Evolutionary conservation across 345 rosid genomes (phyloP).

Genomic region (Eucalyptus regnans): DNA sequence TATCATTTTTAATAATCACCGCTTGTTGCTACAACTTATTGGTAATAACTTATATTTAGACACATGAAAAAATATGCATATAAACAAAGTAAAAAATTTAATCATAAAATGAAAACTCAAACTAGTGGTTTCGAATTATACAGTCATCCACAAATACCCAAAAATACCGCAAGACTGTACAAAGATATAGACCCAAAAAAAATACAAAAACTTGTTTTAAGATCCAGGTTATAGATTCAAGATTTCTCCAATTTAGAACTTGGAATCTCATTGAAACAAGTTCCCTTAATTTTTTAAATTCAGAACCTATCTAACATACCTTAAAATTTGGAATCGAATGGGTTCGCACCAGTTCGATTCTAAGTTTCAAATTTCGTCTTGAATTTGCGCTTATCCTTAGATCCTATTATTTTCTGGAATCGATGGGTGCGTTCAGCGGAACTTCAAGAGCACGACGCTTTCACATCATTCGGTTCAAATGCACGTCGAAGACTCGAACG

Average conservation of each 20-base stretch:
- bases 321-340: accelerated
- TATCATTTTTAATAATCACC: too few relatives aligned
- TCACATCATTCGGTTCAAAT: neutral
- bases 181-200: accelerated
- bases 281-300: too few relatives aligned
- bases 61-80: accelerated
- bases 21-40: accelerated
- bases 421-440: accelerated
- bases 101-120: accelerated
- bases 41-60: accelerated
- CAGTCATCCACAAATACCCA: accelerated
- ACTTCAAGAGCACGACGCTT: neutral
- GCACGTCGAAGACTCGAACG: neutral
- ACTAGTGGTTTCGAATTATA: accelerated
- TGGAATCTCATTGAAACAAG: accelerated
- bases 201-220: accelerated
- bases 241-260: too few relatives aligned
- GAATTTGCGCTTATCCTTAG: accelerated
- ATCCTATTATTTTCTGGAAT: neutral
- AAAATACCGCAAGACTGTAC: accelerated
- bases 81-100: too few relatives aligned
- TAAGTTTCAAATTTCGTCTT: accelerated
- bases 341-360: accelerated
- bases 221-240: accelerated
- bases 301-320: accelerated